A percentile compares a stretch with the other conserved stretches of the same genome.
These are phyloP conservation scores for Teunomyces kruisii DNA, from an alignment of 805 yeast species.

Conservation along the genomic window DNA sequence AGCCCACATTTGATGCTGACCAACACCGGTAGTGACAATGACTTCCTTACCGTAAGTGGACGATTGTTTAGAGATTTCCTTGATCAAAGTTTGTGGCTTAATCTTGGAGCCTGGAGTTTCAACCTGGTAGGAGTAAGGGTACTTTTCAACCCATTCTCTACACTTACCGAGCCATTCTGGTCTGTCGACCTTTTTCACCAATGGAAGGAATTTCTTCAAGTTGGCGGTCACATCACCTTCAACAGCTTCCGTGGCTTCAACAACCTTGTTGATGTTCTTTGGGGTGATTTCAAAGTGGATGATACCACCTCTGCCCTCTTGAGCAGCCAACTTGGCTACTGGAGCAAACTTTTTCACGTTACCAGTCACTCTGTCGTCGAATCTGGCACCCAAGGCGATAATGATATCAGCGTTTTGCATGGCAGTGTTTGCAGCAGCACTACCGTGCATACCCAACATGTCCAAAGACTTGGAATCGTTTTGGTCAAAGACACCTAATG, in stretches of 20 bases:
- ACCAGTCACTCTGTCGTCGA: conserved; percentile 97
- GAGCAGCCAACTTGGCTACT: conserved; percentile 84
- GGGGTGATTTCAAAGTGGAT: conserved; percentile 95
- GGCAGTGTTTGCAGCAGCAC: conserved; percentile 91
- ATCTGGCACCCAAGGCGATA: conserved; percentile 93
- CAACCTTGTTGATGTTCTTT: conserved; percentile 96
- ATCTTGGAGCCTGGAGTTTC: conserved; percentile 80
- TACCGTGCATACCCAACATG: conserved; percentile 99
- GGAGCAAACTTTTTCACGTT: conserved; percentile 88
- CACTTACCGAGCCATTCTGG: conserved; percentile 77
- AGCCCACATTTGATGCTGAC: conserved; percentile 99
- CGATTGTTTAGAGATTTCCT: conserved; percentile 74
- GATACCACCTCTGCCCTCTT: conserved; percentile 90
- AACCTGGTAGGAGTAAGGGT: conserved; percentile 77
- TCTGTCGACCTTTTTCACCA: conserved; percentile 67
- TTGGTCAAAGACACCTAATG: conserved; percentile 93
- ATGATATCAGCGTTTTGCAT: conserved; percentile 92
- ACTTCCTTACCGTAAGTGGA: conserved; percentile 65
- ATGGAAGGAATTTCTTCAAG: conserved; percentile 70
- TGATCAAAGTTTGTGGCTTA: conserved; percentile 90
- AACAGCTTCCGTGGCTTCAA: conserved; percentile 91
- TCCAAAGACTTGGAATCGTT: conserved; percentile 85
- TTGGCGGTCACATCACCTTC: conserved; percentile 93
- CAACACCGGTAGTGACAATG: conserved; percentile 95
- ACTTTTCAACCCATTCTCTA: conserved; percentile 78